Conservation (phyloP, 139 green algal species). For the Auxenochlorella pyrenoidosa region DNA sequence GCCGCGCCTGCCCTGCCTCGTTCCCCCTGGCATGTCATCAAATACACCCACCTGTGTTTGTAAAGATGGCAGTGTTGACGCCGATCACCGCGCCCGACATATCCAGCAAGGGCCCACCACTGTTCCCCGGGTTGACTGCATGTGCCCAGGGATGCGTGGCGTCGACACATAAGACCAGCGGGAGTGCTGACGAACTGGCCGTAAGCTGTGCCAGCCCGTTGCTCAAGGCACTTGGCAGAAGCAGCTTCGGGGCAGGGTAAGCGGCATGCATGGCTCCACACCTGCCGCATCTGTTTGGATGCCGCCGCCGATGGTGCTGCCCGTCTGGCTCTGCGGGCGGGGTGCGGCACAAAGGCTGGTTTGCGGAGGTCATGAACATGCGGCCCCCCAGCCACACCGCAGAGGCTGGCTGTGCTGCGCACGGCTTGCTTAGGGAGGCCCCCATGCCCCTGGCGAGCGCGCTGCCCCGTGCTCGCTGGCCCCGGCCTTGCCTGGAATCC, state of each 20-base stretch:
- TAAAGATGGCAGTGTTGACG: conserved; percentile 89
- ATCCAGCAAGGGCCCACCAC: conserved; percentile 81
- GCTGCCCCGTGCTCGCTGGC: background rate
- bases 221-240: no score
- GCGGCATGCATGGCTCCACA: background rate
- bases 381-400: background rate
- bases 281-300: conserved; percentile 83
- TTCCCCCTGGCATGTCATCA: background rate
- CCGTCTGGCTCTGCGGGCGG: conserved; percentile 50
- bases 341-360: background rate
- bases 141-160: background rate
- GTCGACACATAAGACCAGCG: no score
- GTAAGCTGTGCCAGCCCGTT: no score
- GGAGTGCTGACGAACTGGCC: no score
- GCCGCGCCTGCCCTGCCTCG: background rate
- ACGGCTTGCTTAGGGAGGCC: no score
- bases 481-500: conserved; percentile 56
- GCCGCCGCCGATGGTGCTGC: conserved; percentile 64
- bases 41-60: conserved; percentile 53
- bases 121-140: conserved; percentile 69
- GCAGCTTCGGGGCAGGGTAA: no score
- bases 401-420: no score
- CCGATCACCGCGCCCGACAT: conserved; percentile 51
- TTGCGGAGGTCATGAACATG: background rate
- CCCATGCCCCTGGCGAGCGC: no score